These are phyloP conservation scores for Leccinum imitatum DNA, from an alignment of 768 basidiomycete species.

Conservation along the genomic window DNA sequence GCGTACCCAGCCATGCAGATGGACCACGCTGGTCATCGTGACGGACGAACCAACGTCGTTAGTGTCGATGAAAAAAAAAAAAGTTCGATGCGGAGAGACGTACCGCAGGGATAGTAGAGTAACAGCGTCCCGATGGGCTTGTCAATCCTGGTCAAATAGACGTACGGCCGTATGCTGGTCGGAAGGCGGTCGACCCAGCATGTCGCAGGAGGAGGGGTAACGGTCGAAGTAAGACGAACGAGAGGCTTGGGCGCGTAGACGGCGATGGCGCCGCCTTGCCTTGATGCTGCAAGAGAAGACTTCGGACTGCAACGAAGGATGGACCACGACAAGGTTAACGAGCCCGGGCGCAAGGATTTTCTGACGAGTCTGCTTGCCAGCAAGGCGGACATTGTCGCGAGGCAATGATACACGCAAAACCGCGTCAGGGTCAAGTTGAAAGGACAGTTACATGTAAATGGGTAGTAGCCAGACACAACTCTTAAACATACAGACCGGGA, in stretches of 20 bases:
- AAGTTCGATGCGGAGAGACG: constrained; percentile 29
- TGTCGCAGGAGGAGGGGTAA: constrained; percentile 33
- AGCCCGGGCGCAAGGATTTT: constrained; percentile 1
- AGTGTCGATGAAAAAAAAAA: background rate
- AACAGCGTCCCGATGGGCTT: constrained; percentile 95
- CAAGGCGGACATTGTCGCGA: constrained; percentile 14
- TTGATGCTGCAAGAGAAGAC: background rate
- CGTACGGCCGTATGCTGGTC: constrained; percentile 64
- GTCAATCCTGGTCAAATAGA: constrained; percentile 85
- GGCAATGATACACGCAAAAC: background rate
- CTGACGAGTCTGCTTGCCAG: constrained; percentile 6
- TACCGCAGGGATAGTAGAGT: constrained; percentile 93
- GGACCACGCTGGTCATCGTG: constrained; percentile 77
- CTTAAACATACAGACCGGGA: constrained; percentile 20
- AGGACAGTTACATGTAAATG: background rate
- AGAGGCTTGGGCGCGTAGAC: background rate
- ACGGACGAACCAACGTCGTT: background rate
- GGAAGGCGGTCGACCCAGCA: constrained; percentile 70
- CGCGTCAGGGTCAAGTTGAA: background rate
- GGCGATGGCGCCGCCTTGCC: background rate
- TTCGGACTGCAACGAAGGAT: background rate
- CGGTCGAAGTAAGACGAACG: constrained; percentile 19
- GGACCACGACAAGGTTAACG: background rate
- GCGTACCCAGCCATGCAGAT: constrained; percentile 96
- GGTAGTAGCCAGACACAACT: constrained; percentile 12